phyloP scores from a whole-genome alignment of 306 rosid species.

The Canavalia gladiata region DNA sequence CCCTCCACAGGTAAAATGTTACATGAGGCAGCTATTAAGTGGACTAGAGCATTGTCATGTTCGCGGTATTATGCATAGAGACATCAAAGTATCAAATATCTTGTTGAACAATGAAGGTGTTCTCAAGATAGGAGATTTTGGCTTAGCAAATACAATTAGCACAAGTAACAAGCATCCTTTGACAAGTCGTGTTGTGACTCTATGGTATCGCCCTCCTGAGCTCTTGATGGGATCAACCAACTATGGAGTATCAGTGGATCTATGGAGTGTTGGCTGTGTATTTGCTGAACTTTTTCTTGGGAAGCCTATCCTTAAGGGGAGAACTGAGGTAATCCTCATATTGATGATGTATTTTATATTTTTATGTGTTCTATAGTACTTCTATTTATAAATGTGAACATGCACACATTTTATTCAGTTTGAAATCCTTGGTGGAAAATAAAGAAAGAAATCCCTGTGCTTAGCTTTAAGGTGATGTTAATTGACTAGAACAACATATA shows the following conservation, averaged over 20 bases:
- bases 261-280: slow-evolving; percentile 98
- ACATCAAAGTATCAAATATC: slow-evolving; percentile 90
- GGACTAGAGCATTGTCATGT: slow-evolving; percentile 98
- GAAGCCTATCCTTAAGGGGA: slow-evolving; percentile 92
- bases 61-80: slow-evolving; percentile 93
- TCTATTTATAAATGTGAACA: not conserved
- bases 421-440: not conserved
- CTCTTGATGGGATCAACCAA: slow-evolving; percentile 94
- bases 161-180: slow-evolving; percentile 66
- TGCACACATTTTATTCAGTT: not conserved
- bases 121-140: slow-evolving; percentile 94
- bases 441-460: not conserved
- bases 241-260: slow-evolving; percentile 88
- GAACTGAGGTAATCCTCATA: slow-evolving; percentile 82
- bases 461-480: slow-evolving; percentile 21
- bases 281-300: slow-evolving; percentile 86
- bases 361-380: not conserved
- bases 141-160: slow-evolving; percentile 81
- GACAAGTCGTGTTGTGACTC: slow-evolving; percentile 94
- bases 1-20: slow-evolving; percentile 75
- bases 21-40: slow-evolving; percentile 92
- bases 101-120: slow-evolving; percentile 88
- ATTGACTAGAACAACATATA: not conserved
- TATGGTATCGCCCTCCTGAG: slow-evolving; percentile 99
- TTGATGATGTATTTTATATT: not conserved